Evolutionary conservation across 2,329 filamentous ascomycete species (phyloP).

Genomic region (Cytospora piceicola): DNA sequence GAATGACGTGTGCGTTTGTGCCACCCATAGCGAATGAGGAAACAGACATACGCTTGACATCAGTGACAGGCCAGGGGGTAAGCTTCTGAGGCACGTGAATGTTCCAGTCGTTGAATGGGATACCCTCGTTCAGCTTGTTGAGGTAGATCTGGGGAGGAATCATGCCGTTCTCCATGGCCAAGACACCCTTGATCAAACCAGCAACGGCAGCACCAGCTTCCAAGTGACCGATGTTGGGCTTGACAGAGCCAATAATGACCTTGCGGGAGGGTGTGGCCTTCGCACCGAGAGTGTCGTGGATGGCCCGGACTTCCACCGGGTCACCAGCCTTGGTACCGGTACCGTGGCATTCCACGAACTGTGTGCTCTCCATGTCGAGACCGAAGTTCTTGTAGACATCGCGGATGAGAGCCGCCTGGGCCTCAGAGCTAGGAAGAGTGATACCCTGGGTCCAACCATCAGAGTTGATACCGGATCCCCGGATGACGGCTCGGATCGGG

Average conservation of each 20-base stretch:
- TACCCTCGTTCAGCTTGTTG: slow-evolving; percentile 27
- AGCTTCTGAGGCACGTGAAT: slow-evolving; percentile 24
- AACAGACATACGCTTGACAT: slow-evolving; percentile 23
- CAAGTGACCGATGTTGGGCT: slow-evolving; percentile 48
- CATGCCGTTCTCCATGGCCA: slow-evolving; percentile 45
- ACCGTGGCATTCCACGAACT: slow-evolving; percentile 42
- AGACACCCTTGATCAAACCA: slow-evolving; percentile 49
- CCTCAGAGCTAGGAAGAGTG: slow-evolving; percentile 34
- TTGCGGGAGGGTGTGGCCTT: slow-evolving; percentile 19
- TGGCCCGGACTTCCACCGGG: slow-evolving; percentile 42
- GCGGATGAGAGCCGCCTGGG: slow-evolving; percentile 43
- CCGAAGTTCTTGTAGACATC: slow-evolving; percentile 36
- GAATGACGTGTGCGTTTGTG: slow-evolving; percentile 23
- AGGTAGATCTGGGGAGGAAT: slow-evolving; percentile 49
- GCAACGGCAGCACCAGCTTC: slow-evolving; percentile 50
- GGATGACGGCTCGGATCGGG: slow-evolving; percentile 55
- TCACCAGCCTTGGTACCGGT: slow-evolving; percentile 44
- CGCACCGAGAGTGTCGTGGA: slow-evolving; percentile 23
- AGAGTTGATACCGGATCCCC: slow-evolving; percentile 54
- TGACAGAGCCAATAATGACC: slow-evolving; percentile 39
- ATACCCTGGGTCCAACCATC: slow-evolving; percentile 58
- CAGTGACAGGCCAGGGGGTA: slow-evolving; percentile 23
- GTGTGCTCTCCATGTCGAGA: slow-evolving; percentile 24
- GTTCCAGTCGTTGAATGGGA: slow-evolving; percentile 25
- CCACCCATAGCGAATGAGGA: slow-evolving; percentile 23